Conservation (phyloP, 768 basidiomycete species). For the Dictyophora rubrovolvata region DNA sequence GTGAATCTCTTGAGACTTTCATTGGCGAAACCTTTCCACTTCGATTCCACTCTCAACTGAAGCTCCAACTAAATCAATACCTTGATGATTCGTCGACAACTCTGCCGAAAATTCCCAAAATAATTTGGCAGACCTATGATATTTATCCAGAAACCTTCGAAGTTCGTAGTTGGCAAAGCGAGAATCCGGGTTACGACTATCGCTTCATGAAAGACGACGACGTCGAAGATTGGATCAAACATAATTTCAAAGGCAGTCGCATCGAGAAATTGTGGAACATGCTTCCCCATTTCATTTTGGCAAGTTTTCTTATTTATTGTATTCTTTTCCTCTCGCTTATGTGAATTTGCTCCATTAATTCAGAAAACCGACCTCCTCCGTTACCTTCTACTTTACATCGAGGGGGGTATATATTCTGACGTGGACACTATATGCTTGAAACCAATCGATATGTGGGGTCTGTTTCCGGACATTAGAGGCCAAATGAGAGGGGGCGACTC, state of each 20-base stretch:
- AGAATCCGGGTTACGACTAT: neutral
- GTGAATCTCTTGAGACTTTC: neutral
- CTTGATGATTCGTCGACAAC: neutral
- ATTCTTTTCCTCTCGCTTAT: neutral
- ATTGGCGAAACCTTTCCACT: constrained; percentile 17
- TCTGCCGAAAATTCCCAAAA: neutral
- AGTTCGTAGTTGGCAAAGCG: neutral
- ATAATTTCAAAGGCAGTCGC: neutral
- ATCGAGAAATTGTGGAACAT: constrained; percentile 2
- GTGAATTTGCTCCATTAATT: neutral
- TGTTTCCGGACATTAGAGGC: neutral
- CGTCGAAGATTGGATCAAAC: constrained; percentile 1
- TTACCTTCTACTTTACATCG: constrained; percentile 4
- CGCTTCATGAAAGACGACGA: constrained; percentile 9
- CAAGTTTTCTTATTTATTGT: neutral
- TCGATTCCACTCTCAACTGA: constrained; percentile 26
- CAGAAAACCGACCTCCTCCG: constrained; percentile 7
- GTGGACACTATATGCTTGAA: constrained; percentile 7
- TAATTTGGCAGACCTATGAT: constrained; percentile 9
- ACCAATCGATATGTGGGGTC: neutral
- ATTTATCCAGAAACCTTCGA: neutral
- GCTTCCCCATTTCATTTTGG: constrained; percentile 3
- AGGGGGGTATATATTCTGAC: constrained; percentile 6
- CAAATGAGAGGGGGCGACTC: neutral
- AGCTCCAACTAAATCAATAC: neutral